These are phyloP conservation scores for Luzula sylvatica DNA, from an alignment of 176 grass and related monocot species.

Conservation along the genomic window DNA sequence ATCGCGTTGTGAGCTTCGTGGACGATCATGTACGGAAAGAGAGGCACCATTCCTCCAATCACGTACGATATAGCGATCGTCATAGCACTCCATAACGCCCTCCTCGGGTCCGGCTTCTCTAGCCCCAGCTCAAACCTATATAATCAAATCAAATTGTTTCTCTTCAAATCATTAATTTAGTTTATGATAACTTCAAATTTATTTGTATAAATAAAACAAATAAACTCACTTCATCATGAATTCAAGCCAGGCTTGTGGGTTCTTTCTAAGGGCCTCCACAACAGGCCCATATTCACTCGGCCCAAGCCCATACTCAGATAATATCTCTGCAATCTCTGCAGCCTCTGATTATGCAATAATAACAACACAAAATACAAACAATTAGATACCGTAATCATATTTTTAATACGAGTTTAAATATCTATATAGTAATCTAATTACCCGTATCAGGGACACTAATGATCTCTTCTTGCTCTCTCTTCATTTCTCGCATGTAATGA, in stretches of 20 bases:
- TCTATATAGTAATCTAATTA: too few species aligned
- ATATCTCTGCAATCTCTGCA: constrained; percentile 74
- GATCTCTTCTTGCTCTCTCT: constrained; percentile 90
- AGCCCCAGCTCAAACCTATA: constrained; percentile 79
- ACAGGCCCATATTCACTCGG: constrained; percentile 57
- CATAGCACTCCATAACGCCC: constrained; percentile 59
- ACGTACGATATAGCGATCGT: constrained; percentile 69
- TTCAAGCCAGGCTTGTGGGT: constrained; percentile 81
- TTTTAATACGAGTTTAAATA: neutral
- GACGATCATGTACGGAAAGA: constrained; percentile 71
- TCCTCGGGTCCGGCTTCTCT: constrained; percentile 68
- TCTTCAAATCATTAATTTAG: neutral
- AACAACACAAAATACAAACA: neutral
- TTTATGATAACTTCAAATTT: neutral
- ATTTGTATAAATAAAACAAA: neutral
- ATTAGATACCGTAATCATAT: neutral
- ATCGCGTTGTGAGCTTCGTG: constrained; percentile 45
- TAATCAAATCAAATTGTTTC: neutral
- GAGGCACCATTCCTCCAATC: constrained; percentile 70
- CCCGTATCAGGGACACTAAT: constrained; percentile 61
- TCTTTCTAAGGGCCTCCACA: constrained; percentile 51
- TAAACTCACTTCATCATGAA: constrained; percentile 95
- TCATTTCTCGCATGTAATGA: constrained; percentile 69
- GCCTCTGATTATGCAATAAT: constrained; percentile 62
- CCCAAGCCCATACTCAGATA: constrained; percentile 69